Base-by-base conservation (phyloP, 257 asterid genomes). In the Solanum lycopersicoides region DNA sequence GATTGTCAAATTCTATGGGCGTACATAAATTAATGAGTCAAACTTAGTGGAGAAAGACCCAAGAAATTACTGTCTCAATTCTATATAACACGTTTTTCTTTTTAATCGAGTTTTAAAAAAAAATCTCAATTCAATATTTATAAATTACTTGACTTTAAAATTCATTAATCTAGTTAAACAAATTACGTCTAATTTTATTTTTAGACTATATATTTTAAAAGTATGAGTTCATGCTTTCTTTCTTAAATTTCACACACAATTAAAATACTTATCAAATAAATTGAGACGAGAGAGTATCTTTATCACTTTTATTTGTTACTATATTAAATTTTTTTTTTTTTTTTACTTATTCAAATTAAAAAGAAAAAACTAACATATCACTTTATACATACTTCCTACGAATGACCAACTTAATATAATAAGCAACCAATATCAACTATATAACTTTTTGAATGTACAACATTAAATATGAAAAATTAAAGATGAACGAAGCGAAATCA, bases 1-100 rank as follows among this genome's bases (percentile, higher is more conserved):
- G 87, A n/a, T 84, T 84, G 85, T 18, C 85, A 47, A 80, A 50
- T 30, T 80, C 41, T 80, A 47, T 50, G 85, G 69, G 68, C 69
- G 68, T 80, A 16, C 3, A 16, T 50, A 79, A 79, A 79, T 45
- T 44, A 37, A 37, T 37, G 39, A 37, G 39, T 37, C 39, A 37
- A 84, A 4, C 32, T 44, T 3, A 84, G 80, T 42, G 80, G 66
- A 84, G 60, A 66, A 66, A 84, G n/a, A 71, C 39, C 45, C 42
- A 44, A 66, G 25, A 25, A 59, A 12, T 63, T 63, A 63, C 30
- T 25, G 69, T 23, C 32, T 23, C 28, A 4, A 2, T 23, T 12
- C 7, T 53, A 53, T 53, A 53, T 53, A 1, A 63, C 12, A 10
- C 32, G 25, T 11, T 63, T 63, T 63, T 4, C 23, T 59, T 9